A percentile compares a stretch with the other conserved stretches of the same genome.
Evolutionary conservation across 169 alveolate genomes (phyloP).

Genomic region (Plasmodium malariae): DNA sequence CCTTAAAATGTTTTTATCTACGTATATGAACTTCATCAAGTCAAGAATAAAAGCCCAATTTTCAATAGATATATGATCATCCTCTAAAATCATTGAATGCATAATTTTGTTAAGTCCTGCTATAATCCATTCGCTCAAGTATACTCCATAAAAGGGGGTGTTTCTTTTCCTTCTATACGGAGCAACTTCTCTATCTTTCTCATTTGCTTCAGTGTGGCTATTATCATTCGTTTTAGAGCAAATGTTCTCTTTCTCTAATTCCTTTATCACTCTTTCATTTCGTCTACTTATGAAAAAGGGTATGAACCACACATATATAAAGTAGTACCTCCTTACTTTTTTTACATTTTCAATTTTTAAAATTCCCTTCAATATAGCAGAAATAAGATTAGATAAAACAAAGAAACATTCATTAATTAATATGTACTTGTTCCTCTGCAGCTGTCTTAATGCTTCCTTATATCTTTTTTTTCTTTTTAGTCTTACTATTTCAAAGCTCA

Average conservation of each 20-base stretch:
- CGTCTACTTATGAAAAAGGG: conserved; percentile 4
- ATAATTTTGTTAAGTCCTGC: conserved; percentile 20
- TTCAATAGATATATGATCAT: conserved; percentile 7
- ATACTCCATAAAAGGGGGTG: conserved; percentile 1
- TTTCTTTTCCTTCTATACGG: too few relatives aligned
- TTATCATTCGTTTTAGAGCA: background rate
- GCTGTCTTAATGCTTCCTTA: conserved; percentile 19
- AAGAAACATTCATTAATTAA: conserved; percentile 55
- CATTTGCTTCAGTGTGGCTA: background rate
- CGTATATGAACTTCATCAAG: conserved; percentile 30
- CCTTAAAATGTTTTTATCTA: conserved; percentile 17
- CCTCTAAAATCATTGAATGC: background rate
- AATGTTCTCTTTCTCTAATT: background rate
- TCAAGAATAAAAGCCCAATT: conserved; percentile 58
- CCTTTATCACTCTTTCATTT: background rate
- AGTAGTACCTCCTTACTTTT: background rate
- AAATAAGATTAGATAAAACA: conserved; percentile 31
- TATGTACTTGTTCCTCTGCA: conserved; percentile 5
- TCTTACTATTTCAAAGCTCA: conserved; percentile 31
- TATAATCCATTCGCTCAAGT: conserved; percentile 62
- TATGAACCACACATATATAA: conserved; percentile 57
- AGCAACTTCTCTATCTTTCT: background rate
- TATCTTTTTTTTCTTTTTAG: conserved; percentile 6
- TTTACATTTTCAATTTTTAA: conserved; percentile 40
- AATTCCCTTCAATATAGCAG: conserved; percentile 4